phyloP scores from a whole-genome alignment of 306 rosid species.

The Comarum palustre region DNA sequence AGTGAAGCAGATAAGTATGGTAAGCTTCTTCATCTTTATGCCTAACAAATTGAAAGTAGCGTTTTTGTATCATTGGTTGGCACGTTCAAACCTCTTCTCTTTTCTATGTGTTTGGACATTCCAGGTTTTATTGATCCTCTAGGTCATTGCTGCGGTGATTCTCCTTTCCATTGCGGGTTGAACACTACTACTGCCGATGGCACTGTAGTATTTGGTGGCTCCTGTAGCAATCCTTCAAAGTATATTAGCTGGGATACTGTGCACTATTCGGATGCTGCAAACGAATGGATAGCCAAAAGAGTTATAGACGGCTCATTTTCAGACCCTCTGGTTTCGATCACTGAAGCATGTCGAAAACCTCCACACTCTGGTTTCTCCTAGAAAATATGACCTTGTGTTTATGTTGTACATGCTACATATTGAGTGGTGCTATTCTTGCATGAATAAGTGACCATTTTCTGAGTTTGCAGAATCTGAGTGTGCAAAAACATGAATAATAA shows the following conservation, averaged over 20 bases:
- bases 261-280: slow-evolving; percentile 36
- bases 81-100: neutral
- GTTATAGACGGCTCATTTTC: slow-evolving; percentile 21
- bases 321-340: slow-evolving; percentile 23
- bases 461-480: neutral
- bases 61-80: neutral
- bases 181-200: slow-evolving; percentile 22
- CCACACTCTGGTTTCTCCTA: neutral
- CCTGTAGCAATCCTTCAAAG: slow-evolving; percentile 23
- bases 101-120: slow-evolving; percentile 1
- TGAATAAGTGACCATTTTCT: neutral
- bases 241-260: slow-evolving; percentile 29
- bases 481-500: no score
- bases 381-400: no score
- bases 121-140: slow-evolving; percentile 30
- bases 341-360: slow-evolving; percentile 7
- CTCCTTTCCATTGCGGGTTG: slow-evolving; percentile 10
- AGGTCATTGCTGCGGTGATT: slow-evolving; percentile 24
- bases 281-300: slow-evolving; percentile 16
- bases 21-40: slow-evolving; percentile 1
- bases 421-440: neutral
- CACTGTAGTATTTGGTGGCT: slow-evolving; percentile 19
- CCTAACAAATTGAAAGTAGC: neutral
- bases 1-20: slow-evolving; percentile 29
- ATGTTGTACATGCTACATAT: no score